phyloP scores from a whole-genome alignment of 2,329 filamentous ascomycete genomes.

The Rutstroemia sp. region DNA sequence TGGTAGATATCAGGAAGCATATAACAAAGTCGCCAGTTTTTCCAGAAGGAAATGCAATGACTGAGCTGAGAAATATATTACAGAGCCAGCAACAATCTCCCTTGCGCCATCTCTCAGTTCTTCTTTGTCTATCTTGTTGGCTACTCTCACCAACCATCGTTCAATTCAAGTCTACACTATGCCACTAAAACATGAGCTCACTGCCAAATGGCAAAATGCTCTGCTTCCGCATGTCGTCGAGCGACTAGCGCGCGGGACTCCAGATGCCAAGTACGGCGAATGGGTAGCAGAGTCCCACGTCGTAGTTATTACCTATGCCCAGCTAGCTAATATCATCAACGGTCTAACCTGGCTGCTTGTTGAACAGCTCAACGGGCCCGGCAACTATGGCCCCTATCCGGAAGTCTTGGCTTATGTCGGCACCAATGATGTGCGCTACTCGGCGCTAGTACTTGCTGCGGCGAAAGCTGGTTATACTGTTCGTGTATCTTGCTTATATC shows the following conservation, averaged over 20 bases:
- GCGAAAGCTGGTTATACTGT: background rate
- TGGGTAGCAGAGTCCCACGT: background rate
- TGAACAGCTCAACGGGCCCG: background rate
- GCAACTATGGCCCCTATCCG: constrained; percentile 27
- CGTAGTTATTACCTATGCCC: background rate
- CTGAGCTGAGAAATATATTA: too few species aligned
- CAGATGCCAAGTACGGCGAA: background rate
- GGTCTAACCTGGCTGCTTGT: constrained; percentile 7
- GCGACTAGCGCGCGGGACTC: background rate
- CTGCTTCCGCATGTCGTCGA: background rate
- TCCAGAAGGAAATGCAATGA: too few species aligned
- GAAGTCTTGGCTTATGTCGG: constrained; percentile 36
- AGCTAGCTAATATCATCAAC: background rate
- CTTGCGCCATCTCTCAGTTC: background rate
- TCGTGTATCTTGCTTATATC: background rate
- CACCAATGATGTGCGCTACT: background rate
- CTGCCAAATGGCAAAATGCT: background rate
- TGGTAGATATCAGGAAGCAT: too few species aligned
- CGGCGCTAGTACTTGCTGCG: background rate
- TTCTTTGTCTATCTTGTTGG: too few species aligned
- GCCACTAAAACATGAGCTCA: background rate
- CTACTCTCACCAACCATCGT: too few species aligned
- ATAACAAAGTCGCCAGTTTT: too few species aligned
- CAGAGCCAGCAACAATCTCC: background rate
- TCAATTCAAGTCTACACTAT: background rate